Conservation (phyloP, 2,329 filamentous ascomycete genomes). For the Fusarium bactridioides region DNA sequence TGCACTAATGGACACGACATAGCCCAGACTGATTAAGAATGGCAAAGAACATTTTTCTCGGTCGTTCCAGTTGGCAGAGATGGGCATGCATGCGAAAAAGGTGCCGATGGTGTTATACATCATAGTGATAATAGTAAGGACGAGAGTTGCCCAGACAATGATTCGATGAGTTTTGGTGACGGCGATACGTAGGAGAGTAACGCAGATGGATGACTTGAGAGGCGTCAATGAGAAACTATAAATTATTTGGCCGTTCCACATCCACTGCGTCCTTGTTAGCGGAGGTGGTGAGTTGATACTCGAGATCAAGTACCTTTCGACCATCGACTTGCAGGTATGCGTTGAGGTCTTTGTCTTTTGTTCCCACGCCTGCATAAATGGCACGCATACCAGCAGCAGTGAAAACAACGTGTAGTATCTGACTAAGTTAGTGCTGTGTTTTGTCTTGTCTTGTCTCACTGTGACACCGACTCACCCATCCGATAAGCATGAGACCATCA, state of each 20-base stretch:
- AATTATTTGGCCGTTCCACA: slow-evolving; percentile 11
- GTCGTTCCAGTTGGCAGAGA: not conserved
- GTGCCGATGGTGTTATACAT: not conserved
- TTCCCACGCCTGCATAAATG: slow-evolving; percentile 10
- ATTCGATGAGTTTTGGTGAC: slow-evolving; percentile 12
- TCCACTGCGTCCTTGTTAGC: not conserved
- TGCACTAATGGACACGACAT: slow-evolving; percentile 6
- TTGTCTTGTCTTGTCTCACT: not conserved
- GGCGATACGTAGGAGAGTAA: slow-evolving; percentile 25
- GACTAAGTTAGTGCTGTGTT: not conserved
- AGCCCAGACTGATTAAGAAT: not conserved
- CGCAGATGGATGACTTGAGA: slow-evolving; percentile 28
- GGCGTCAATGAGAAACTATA: slow-evolving; percentile 17
- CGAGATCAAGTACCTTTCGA: slow-evolving; percentile 2
- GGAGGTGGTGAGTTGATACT: not conserved
- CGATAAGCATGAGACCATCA: slow-evolving; percentile 24
- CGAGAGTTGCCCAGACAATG: slow-evolving; percentile 18
- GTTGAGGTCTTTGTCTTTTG: slow-evolving; percentile 11
- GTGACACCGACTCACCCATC: slow-evolving; percentile 8
- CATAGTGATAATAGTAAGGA: not conserved
- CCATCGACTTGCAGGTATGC: not conserved
- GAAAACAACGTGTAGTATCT: slow-evolving; percentile 12
- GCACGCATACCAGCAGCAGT: not conserved
- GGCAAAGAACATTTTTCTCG: not conserved
- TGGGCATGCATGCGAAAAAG: not conserved